These are phyloP conservation scores for Auriscalpium orientale DNA, from an alignment of 768 basidiomycete species.

Conservation along the genomic window DNA sequence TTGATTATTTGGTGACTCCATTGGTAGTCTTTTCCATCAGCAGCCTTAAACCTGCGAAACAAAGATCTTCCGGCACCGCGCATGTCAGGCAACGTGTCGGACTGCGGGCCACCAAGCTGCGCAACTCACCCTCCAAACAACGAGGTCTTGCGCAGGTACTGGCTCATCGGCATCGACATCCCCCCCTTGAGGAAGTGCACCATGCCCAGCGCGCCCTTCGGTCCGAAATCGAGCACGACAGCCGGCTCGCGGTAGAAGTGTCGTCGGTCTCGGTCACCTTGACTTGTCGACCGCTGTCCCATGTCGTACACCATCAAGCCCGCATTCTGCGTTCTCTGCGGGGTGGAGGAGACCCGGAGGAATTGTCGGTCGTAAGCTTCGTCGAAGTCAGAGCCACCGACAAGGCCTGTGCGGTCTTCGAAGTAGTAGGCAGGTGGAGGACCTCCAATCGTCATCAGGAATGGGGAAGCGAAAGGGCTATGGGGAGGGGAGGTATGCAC, in stretches of 20 bases:
- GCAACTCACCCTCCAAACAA: slow-evolving; percentile 58
- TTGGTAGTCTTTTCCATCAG: slow-evolving; percentile 63
- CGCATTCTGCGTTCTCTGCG: slow-evolving; percentile 21
- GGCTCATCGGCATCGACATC: slow-evolving; percentile 49
- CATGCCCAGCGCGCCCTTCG: slow-evolving; percentile 50
- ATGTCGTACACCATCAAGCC: slow-evolving; percentile 57
- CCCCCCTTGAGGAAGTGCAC: slow-evolving; percentile 42
- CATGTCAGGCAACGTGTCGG: slow-evolving; percentile 2
- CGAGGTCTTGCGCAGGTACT: slow-evolving; percentile 55
- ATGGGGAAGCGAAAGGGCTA: background rate
- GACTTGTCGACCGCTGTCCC: slow-evolving; percentile 54
- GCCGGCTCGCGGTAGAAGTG: slow-evolving; percentile 46
- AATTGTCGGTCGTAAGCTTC: slow-evolving; percentile 75
- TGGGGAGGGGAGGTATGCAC: background rate
- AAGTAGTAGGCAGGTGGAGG: slow-evolving; percentile 38
- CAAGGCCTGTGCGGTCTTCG: slow-evolving; percentile 59
- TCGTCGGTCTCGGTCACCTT: slow-evolving; percentile 40
- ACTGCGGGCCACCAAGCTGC: slow-evolving; percentile 18
- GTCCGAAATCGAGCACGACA: slow-evolving; percentile 52
- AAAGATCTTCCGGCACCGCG: slow-evolving; percentile 40
- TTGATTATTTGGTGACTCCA: slow-evolving; percentile 51
- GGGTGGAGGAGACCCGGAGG: slow-evolving; percentile 49
- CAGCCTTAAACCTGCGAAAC: slow-evolving; percentile 58
- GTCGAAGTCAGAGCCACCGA: slow-evolving; percentile 57
- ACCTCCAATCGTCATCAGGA: slow-evolving; percentile 12